A percentile compares a stretch with the other conserved stretches of the same genome.
Conservation (phyloP, 2,329 filamentous ascomycete genomes). For the Didymella keratinophila region DNA sequence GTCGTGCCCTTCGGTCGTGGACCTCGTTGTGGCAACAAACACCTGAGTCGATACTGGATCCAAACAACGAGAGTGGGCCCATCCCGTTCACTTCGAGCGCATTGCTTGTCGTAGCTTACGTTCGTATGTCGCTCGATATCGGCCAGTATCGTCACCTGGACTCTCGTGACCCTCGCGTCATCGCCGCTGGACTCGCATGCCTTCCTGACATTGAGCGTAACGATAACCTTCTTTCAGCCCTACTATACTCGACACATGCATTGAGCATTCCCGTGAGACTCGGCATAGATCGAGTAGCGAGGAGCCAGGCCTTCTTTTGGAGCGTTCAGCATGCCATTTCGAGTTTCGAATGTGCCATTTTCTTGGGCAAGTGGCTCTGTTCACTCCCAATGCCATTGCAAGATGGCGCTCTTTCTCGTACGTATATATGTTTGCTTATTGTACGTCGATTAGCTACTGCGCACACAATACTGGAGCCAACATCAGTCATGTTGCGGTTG, state of each 20-base stretch:
- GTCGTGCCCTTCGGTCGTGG: conserved; percentile 45
- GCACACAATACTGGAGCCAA: background rate
- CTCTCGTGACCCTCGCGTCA: conserved; percentile 53
- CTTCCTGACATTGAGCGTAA: conserved; percentile 57
- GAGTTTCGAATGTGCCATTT: conserved; percentile 62
- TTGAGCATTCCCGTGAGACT: conserved; percentile 64
- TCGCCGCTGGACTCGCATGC: conserved; percentile 51
- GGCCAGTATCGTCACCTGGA: conserved; percentile 56
- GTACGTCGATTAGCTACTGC: background rate
- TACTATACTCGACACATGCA: conserved; percentile 63
- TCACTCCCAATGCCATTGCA: conserved; percentile 33
- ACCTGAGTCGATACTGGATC: conserved; percentile 48
- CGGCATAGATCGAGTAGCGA: conserved; percentile 62
- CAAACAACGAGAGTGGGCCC: conserved; percentile 48
- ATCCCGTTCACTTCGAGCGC: conserved; percentile 56
- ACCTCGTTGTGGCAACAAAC: conserved; percentile 47
- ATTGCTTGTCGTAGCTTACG: conserved; percentile 57
- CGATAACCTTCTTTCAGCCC: conserved; percentile 58
- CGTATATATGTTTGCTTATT: background rate
- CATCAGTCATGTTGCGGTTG: background rate
- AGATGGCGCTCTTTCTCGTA: conserved; percentile 28
- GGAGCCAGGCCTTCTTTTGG: conserved; percentile 65
- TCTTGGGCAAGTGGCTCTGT: conserved; percentile 61
- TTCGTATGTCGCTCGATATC: conserved; percentile 57
- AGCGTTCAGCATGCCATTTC: conserved; percentile 65